These are phyloP conservation scores for Microbotryomycetes sp. DNA, from an alignment of 1,284 basidiomycete genomes.

Conservation along the genomic window DNA sequence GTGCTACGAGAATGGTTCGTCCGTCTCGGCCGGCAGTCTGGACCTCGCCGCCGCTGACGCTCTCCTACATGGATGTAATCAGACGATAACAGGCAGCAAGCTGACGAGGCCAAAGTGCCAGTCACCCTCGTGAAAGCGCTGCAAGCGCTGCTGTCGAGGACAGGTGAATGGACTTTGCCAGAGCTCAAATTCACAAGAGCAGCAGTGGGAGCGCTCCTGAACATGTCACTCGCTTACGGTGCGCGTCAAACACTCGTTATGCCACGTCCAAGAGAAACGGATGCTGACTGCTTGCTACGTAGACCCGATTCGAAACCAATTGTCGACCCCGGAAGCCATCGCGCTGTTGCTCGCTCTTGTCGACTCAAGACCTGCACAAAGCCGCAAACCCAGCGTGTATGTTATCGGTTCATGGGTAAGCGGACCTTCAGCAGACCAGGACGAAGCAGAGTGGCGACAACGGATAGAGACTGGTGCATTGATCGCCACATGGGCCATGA, in stretches of 20 bases:
- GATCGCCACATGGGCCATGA: conserved; percentile 17
- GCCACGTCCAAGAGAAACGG: too few species aligned
- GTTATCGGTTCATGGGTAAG: conserved; percentile 56
- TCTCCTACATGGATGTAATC: background rate
- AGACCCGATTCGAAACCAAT: conserved; percentile 63
- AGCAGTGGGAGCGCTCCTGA: conserved; percentile 68
- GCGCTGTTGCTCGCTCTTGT: conserved; percentile 58
- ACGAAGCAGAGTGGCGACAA: conserved; percentile 56
- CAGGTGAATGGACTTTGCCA: background rate
- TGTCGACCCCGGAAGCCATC: conserved; percentile 59
- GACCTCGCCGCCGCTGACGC: background rate
- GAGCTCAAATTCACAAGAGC: conserved; percentile 63
- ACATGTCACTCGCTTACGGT: conserved; percentile 71
- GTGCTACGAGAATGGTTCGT: conserved; percentile 18
- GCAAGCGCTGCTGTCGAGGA: background rate
- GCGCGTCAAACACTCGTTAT: too few species aligned
- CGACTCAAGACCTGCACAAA: conserved; percentile 5
- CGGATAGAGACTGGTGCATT: conserved; percentile 53
- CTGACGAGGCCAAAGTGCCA: background rate
- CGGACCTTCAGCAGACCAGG: conserved; percentile 36
- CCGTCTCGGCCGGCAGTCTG: background rate
- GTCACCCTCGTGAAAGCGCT: background rate
- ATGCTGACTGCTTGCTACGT: too few species aligned
- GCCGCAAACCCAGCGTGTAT: conserved; percentile 55
- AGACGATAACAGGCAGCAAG: conserved; percentile 14